These are phyloP conservation scores for Pleoardoris graminearum DNA, from an alignment of 2,329 filamentous ascomycete species.

Conservation along the genomic window DNA sequence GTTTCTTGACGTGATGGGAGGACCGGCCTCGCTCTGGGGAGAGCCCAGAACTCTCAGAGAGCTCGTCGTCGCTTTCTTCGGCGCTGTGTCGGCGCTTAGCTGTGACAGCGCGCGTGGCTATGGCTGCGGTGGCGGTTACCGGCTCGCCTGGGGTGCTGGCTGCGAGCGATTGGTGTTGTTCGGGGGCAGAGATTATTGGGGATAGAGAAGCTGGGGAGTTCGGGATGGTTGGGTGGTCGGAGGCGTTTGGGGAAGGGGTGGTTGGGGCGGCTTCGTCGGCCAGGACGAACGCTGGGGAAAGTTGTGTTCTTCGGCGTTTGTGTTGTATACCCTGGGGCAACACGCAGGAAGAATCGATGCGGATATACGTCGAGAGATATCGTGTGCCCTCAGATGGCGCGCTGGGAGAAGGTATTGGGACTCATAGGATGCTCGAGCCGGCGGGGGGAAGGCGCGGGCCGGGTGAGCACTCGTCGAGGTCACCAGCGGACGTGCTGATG, in stretches of 20 bases:
- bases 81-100: constrained; percentile 39
- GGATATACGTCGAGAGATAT: constrained; percentile 28
- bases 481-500: constrained; percentile 20
- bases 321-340: too few species aligned
- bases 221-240: constrained; percentile 68
- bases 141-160: constrained; percentile 20
- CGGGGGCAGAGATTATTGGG: constrained; percentile 41
- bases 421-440: constrained; percentile 19
- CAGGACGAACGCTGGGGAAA: constrained; percentile 62
- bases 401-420: constrained; percentile 16
- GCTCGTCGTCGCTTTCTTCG: constrained; percentile 31
- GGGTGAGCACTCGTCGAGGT: constrained; percentile 26
- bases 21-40: constrained; percentile 32
- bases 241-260: constrained; percentile 63
- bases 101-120: too few species aligned
- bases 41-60: constrained; percentile 22
- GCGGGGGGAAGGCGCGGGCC: background rate
- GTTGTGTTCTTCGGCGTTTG: too few species aligned
- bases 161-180: constrained; percentile 23
- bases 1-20: constrained; percentile 47
- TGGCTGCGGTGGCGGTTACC: constrained; percentile 15
- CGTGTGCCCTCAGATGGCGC: constrained; percentile 22
- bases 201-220: constrained; percentile 54
- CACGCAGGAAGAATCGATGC: constrained; percentile 40
- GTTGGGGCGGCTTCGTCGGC: constrained; percentile 67